These are phyloP conservation scores for Chrysosporium keratinophilum DNA, from an alignment of 2,329 filamentous ascomycete species.

Conservation along the genomic window DNA sequence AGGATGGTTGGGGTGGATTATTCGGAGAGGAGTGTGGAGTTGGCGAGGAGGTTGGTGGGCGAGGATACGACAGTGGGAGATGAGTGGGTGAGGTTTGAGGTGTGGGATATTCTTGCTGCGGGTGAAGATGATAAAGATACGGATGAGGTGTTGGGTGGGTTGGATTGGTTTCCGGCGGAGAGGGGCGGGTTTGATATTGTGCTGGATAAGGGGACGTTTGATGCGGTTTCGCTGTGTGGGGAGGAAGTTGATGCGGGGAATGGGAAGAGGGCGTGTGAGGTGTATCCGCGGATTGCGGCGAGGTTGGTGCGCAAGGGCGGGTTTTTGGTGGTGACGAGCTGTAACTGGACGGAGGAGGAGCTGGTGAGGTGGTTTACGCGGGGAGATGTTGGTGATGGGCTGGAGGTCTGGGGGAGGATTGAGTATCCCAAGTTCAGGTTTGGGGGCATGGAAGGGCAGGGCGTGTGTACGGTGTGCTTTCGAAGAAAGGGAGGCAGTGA, in stretches of 20 bases:
- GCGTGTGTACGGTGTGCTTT: conserved; percentile 80
- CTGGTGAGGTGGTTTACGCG: conserved; percentile 64
- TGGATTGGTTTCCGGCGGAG: conserved; percentile 33
- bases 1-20: conserved; percentile 85
- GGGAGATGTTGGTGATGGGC: conserved; percentile 30
- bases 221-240: conserved; percentile 67
- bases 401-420: conserved; percentile 57
- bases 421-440: conserved; percentile 82
- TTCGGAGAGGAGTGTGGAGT: conserved; percentile 59
- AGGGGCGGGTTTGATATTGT: conserved; percentile 69
- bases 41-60: conserved; percentile 56
- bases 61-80: conserved; percentile 37
- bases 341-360: conserved; percentile 95
- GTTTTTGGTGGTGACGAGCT: conserved; percentile 79
- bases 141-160: conserved; percentile 14
- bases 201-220: conserved; percentile 97
- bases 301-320: conserved; percentile 60
- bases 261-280: conserved; percentile 55
- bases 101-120: conserved; percentile 54
- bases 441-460: conserved; percentile 77
- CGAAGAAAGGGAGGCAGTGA: conserved; percentile 33
- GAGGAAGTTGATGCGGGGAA: conserved; percentile 34
- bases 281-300: conserved; percentile 60
- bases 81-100: conserved; percentile 50
- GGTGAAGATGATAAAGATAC: background rate